These are phyloP conservation scores for Gentiana straminea DNA, from an alignment of 257 asterid species.

Conservation along the genomic window DNA sequence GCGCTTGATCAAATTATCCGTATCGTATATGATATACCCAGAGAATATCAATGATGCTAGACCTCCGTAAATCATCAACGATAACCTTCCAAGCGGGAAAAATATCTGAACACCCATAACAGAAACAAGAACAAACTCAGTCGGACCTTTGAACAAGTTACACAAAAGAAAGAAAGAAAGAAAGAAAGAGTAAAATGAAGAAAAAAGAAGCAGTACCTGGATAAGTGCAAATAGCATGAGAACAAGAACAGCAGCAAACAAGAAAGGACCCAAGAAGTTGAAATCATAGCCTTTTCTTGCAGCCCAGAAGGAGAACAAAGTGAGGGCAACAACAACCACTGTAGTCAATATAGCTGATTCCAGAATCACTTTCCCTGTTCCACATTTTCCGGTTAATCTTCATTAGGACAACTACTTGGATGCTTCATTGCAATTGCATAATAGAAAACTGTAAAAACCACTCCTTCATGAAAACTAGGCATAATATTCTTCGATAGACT, in stretches of 20 bases:
- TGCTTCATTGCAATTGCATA: too few relatives aligned
- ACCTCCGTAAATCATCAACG: slow-evolving; percentile 29
- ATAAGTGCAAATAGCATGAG: slow-evolving; percentile 24
- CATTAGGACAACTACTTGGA: too few relatives aligned
- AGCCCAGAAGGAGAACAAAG: slow-evolving; percentile 68
- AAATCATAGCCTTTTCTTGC: slow-evolving; percentile 56
- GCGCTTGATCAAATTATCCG: slow-evolving; percentile 37
- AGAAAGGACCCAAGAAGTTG: slow-evolving; percentile 40
- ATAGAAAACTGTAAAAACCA: too few relatives aligned
- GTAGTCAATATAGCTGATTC: slow-evolving; percentile 40
- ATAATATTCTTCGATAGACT: too few relatives aligned
- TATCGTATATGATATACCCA: slow-evolving; percentile 42
- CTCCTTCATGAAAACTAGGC: too few relatives aligned
- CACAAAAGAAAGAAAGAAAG: neutral
- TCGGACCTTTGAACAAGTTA: too few relatives aligned
- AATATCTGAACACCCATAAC: slow-evolving; percentile 25
- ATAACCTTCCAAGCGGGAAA: slow-evolving; percentile 39
- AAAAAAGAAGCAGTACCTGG: slow-evolving; percentile 29
- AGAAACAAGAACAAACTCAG: neutral
- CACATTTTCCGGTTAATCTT: neutral
- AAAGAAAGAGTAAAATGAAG: neutral
- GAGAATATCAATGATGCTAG: slow-evolving; percentile 28
- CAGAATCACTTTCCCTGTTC: slow-evolving; percentile 34
- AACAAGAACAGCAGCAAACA: slow-evolving; percentile 26
- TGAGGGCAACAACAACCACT: slow-evolving; percentile 44